Evolutionary conservation across 2,329 filamentous ascomycete species (phyloP).

Genomic region (Sporothrix mexicana): DNA sequence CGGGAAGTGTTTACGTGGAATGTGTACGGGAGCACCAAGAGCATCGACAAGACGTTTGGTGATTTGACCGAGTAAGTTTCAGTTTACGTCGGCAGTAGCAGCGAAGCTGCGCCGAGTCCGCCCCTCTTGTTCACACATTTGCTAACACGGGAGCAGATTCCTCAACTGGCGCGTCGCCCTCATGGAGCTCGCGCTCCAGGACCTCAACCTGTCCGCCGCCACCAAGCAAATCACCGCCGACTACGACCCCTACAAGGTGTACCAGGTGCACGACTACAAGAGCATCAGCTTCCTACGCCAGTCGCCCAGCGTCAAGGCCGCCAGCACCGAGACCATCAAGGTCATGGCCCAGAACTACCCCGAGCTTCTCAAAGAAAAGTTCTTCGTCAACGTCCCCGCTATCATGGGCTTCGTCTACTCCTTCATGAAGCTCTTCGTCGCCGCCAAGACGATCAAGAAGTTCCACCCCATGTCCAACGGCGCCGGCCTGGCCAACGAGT

Average conservation of each 20-base stretch:
- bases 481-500: constrained; percentile 66
- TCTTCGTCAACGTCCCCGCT: constrained; percentile 91
- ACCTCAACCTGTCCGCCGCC: constrained; percentile 72
- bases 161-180: constrained; percentile 87
- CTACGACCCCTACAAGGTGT: constrained; percentile 85
- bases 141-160: constrained; percentile 63
- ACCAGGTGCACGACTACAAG: constrained; percentile 93
- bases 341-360: constrained; percentile 84
- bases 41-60: constrained; percentile 80
- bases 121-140: constrained; percentile 6
- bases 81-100: background rate
- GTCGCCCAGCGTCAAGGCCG: constrained; percentile 75
- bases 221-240: constrained; percentile 74
- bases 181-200: constrained; percentile 83
- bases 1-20: constrained; percentile 86
- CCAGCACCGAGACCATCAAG: constrained; percentile 80
- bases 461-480: constrained; percentile 81
- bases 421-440: constrained; percentile 76
- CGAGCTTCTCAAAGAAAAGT: constrained; percentile 86
- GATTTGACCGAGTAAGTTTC: constrained; percentile 74
- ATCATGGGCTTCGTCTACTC: constrained; percentile 89
- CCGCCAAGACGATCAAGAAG: constrained; percentile 75
- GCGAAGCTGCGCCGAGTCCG: background rate
- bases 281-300: constrained; percentile 85
- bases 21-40: constrained; percentile 86